These are phyloP conservation scores for Backusella tuberculispora DNA, from an alignment of 192 early-diverging fungal species.

Conservation along the genomic window DNA sequence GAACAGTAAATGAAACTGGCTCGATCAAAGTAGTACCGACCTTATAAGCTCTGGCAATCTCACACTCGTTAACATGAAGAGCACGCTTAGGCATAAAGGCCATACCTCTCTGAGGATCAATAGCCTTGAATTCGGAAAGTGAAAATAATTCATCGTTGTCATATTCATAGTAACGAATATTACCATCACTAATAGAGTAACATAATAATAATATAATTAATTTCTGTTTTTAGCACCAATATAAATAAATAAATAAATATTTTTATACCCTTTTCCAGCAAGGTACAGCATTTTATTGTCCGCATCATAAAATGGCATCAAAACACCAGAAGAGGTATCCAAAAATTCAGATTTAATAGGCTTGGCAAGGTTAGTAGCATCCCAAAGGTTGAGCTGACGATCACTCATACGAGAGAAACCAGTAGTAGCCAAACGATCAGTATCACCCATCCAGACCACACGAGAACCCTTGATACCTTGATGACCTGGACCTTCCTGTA, in stretches of 20 bases:
- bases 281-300: slow-evolving; percentile 92
- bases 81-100: slow-evolving; percentile 93
- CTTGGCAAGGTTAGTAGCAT: slow-evolving; percentile 64
- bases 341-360: slow-evolving; percentile 79
- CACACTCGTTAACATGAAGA: slow-evolving; percentile 82
- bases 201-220: not conserved
- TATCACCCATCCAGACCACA: slow-evolving; percentile 86
- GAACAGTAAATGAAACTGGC: slow-evolving; percentile 96
- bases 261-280: slow-evolving; percentile 82
- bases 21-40: slow-evolving; percentile 88
- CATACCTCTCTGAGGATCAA: slow-evolving; percentile 93
- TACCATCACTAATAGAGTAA: slow-evolving; percentile 80
- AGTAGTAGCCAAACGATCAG: slow-evolving; percentile 82
- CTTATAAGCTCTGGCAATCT: slow-evolving; percentile 94
- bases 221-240: slow-evolving; percentile 5
- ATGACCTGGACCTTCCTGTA: slow-evolving; percentile 81
- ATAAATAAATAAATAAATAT: not conserved
- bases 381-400: slow-evolving; percentile 95
- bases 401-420: slow-evolving; percentile 94
- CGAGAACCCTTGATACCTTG: slow-evolving; percentile 97
- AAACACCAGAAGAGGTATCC: slow-evolving; percentile 92
- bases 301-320: slow-evolving; percentile 96
- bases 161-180: slow-evolving; percentile 98
- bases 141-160: slow-evolving; percentile 90
- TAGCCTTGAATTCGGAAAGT: slow-evolving; percentile 88